Percentiles rank a stretch among this genome's conserved stretches.
Evolutionary conservation across 2,329 filamentous ascomycete genomes (phyloP).

Genomic region (Fusarium napiforme): DNA sequence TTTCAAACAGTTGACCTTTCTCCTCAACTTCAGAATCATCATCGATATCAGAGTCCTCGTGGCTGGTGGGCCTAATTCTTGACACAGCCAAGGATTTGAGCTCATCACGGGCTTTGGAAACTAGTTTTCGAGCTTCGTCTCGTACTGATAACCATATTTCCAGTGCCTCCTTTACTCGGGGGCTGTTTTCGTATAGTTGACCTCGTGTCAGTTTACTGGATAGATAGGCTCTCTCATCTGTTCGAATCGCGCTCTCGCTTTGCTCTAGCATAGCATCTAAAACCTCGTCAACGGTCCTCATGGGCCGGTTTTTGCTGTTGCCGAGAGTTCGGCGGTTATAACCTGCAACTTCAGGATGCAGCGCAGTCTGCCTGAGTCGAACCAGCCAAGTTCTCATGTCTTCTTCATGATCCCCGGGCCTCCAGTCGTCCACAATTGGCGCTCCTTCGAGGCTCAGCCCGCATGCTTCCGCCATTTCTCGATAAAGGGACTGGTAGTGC

Average conservation of each 20-base stretch:
- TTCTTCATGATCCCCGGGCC: slow-evolving; percentile 71
- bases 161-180: slow-evolving; percentile 74
- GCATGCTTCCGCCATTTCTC: slow-evolving; percentile 77
- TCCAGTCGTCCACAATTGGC: slow-evolving; percentile 71
- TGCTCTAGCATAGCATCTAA: slow-evolving; percentile 92
- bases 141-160: slow-evolving; percentile 73
- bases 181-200: slow-evolving; percentile 82
- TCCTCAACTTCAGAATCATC: slow-evolving; percentile 50
- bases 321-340: slow-evolving; percentile 73
- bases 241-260: slow-evolving; percentile 73
- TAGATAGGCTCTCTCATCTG: slow-evolving; percentile 76
- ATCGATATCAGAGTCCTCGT: slow-evolving; percentile 37
- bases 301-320: slow-evolving; percentile 69
- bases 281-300: slow-evolving; percentile 87
- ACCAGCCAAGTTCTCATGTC: slow-evolving; percentile 84
- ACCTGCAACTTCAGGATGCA: slow-evolving; percentile 85
- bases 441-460: slow-evolving; percentile 72
- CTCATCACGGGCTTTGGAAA: slow-evolving; percentile 73
- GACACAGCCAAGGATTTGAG: slow-evolving; percentile 60
- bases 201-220: slow-evolving; percentile 73
- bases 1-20: slow-evolving; percentile 62
- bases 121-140: slow-evolving; percentile 60
- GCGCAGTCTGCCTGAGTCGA: slow-evolving; percentile 80
- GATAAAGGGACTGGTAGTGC: slow-evolving; percentile 81
- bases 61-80: slow-evolving; percentile 4